Percentiles rank a stretch among this genome's conserved stretches.
These are phyloP conservation scores for Penstemon barbatus DNA, from an alignment of 257 asterid genomes.

Conservation along the genomic window DNA sequence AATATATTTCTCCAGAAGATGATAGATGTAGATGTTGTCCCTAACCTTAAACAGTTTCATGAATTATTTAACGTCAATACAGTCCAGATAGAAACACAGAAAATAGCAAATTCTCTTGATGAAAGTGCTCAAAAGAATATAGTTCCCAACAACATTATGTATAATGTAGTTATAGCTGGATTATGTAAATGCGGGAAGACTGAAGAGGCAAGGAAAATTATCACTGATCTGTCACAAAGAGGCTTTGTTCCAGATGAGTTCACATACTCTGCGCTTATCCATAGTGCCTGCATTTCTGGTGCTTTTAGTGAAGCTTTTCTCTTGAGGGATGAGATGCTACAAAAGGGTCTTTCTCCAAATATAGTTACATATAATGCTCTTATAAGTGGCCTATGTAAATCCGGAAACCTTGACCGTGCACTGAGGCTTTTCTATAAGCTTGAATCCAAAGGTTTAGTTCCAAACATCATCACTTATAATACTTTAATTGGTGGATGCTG, in stretches of 20 bases:
- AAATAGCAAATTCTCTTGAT: conserved; percentile 55
- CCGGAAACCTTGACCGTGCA: conserved; percentile 79
- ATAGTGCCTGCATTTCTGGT: conserved; percentile 63
- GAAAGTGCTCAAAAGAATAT: conserved; percentile 39
- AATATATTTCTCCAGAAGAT: conserved; percentile 62
- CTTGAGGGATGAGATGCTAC: conserved; percentile 82
- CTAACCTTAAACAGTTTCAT: conserved; percentile 44
- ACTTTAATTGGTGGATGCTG: conserved; percentile 69
- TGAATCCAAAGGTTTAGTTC: conserved; percentile 57
- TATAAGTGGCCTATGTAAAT: conserved; percentile 74
- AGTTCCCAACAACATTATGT: conserved; percentile 58
- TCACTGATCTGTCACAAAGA: conserved; percentile 42
- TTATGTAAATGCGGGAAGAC: conserved; percentile 75
- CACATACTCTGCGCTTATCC: conserved; percentile 79
- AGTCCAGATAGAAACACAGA: conserved; percentile 39
- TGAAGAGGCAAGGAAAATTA: conserved; percentile 61
- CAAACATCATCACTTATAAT: conserved; percentile 69
- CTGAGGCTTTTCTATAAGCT: conserved; percentile 73
- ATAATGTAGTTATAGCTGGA: conserved; percentile 74
- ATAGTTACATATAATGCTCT: conserved; percentile 82
- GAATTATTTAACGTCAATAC: conserved; percentile 35
- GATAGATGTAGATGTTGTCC: conserved; percentile 50
- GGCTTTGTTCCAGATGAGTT: conserved; percentile 86
- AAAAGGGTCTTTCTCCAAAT: conserved; percentile 67
- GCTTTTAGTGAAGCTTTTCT: conserved; percentile 73